A percentile compares a stretch with the other conserved stretches of the same genome.
Evolutionary conservation across 148 eudicot species (phyloP).

Genomic region (Camellia lanceoleosa): DNA sequence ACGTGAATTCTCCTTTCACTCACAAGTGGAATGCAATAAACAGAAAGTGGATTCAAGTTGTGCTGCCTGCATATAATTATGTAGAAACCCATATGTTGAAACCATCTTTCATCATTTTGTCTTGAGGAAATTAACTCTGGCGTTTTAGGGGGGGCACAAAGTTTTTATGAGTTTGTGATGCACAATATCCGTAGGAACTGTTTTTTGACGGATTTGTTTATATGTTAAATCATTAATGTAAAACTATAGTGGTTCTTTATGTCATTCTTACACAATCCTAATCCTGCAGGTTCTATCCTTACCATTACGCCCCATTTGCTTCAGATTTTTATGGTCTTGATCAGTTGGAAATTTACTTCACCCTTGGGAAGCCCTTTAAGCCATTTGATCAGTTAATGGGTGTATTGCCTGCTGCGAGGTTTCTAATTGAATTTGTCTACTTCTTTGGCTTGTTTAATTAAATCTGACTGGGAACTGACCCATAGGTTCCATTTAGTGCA

Average conservation of each 20-base stretch:
- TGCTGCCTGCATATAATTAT: neutral
- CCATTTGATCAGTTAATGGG: conserved; percentile 45
- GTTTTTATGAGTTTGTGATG: neutral
- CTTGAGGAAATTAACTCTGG: neutral
- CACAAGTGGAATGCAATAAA: neutral
- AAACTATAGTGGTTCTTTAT: neutral
- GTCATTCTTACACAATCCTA: neutral
- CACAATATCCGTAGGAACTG: neutral
- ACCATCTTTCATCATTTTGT: neutral
- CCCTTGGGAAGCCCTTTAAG: conserved; percentile 36
- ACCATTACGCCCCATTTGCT: conserved; percentile 42
- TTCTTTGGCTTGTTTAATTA: neutral
- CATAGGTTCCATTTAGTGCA: conserved; percentile 27
- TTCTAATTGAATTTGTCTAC: neutral
- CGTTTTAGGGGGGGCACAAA: neutral
- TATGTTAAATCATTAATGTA: neutral
- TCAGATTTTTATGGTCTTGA: conserved; percentile 29
- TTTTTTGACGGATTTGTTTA: neutral
- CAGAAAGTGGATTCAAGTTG: neutral
- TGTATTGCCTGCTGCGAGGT: conserved; percentile 49
- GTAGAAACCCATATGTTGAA: neutral
- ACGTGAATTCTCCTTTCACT: neutral
- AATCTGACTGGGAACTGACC: neutral
- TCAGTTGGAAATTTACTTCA: conserved; percentile 21
- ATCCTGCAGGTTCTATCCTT: conserved; percentile 34